A percentile compares a stretch with the other conserved stretches of the same genome.
These are phyloP conservation scores for Pseudopyrenochaeta lycopersici DNA, from an alignment of 2,329 filamentous ascomycete genomes.

Conservation along the genomic window DNA sequence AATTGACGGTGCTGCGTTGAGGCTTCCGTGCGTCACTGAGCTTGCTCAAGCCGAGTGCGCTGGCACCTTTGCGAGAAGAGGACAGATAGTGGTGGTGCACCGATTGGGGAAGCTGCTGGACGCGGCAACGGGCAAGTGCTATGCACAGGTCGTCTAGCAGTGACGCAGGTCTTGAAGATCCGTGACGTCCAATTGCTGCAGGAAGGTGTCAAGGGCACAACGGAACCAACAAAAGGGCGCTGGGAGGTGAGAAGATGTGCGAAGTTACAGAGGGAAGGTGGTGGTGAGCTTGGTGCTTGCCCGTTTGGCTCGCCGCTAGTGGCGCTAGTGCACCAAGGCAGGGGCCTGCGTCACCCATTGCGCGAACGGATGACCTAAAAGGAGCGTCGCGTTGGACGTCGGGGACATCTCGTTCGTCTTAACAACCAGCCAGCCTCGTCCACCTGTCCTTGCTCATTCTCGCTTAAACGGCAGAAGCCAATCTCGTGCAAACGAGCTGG, in stretches of 20 bases:
- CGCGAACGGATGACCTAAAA: neutral
- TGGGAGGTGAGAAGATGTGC: slow-evolving; percentile 15
- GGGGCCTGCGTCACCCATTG: slow-evolving; percentile 21
- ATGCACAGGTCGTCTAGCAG: slow-evolving; percentile 5
- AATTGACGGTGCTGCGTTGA: slow-evolving; percentile 12
- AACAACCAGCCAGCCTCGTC: neutral
- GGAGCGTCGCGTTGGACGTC: neutral
- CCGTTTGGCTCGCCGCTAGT: slow-evolving; percentile 30
- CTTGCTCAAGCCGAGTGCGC: slow-evolving; percentile 10
- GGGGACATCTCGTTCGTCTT: slow-evolving; percentile 1
- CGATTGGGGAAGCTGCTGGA: slow-evolving; percentile 26
- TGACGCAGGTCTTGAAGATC: neutral
- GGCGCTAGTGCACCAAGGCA: slow-evolving; percentile 15
- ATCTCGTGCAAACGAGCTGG: neutral
- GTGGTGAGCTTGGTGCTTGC: slow-evolving; percentile 31
- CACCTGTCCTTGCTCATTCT: neutral
- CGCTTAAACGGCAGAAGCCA: neutral
- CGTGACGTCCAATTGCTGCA: slow-evolving; percentile 2
- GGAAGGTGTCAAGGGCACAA: slow-evolving; percentile 1
- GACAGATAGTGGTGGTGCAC: slow-evolving; percentile 31
- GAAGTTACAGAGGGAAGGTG: slow-evolving; percentile 32
- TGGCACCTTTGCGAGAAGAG: slow-evolving; percentile 24
- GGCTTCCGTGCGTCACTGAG: slow-evolving; percentile 14
- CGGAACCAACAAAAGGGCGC: slow-evolving; percentile 8
- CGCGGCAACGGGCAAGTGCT: slow-evolving; percentile 18